These are phyloP conservation scores for Blumeriella jaapii DNA, from an alignment of 2,329 filamentous ascomycete species.

Conservation along the genomic window DNA sequence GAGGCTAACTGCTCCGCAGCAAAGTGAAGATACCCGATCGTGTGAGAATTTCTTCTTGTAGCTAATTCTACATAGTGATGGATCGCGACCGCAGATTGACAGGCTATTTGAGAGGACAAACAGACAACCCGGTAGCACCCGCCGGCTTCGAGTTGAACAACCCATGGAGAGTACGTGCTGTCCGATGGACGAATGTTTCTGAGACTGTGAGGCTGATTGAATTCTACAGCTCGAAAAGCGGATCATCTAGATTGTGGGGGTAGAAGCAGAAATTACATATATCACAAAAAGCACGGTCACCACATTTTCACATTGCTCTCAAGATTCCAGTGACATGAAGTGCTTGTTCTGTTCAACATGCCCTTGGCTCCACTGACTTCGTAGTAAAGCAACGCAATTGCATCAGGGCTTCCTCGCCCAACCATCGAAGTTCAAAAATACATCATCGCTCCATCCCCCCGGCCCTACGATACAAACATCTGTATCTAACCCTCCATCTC, in stretches of 20 bases:
- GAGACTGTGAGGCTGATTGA: slow-evolving; percentile 4
- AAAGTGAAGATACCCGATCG: slow-evolving; percentile 24
- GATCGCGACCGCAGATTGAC: slow-evolving; percentile 32
- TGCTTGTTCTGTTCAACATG: no score
- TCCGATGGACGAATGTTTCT: neutral
- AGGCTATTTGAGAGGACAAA: slow-evolving; percentile 30
- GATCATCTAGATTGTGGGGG: slow-evolving; percentile 16
- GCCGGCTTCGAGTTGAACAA: slow-evolving; percentile 32
- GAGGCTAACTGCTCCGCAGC: slow-evolving; percentile 24
- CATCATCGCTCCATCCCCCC: no score
- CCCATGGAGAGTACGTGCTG: slow-evolving; percentile 30
- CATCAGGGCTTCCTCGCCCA: no score
- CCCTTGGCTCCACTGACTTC: no score
- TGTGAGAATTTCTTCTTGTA: neutral
- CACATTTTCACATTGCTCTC: neutral
- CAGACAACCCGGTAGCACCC: slow-evolving; percentile 28
- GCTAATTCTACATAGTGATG: slow-evolving; percentile 29
- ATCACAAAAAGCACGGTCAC: neutral
- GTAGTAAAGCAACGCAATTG: no score
- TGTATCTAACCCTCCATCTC: neutral
- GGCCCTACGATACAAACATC: no score
- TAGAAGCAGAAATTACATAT: slow-evolving; percentile 15
- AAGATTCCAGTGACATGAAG: neutral
- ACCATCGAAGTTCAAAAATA: no score
- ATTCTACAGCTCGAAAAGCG: slow-evolving; percentile 24